Evolutionary conservation across 73 alveolate species (phyloP), one percentile per base, ranked within the genome.

Genomic region (Paramecium sonneborni): DNA sequence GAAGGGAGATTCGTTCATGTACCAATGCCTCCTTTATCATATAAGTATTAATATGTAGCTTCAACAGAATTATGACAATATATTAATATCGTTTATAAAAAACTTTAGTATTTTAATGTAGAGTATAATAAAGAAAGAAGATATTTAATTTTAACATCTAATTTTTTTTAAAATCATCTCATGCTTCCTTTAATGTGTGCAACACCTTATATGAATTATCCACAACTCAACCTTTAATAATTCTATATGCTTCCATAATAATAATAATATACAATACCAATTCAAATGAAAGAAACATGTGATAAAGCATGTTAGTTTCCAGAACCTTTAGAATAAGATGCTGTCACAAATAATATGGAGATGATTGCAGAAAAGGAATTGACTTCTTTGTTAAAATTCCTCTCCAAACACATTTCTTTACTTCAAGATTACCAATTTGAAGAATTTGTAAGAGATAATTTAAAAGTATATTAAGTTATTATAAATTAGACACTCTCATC

Each of bases 291-390:
- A 38, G 62, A 76, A 76, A 76, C 69, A n/a, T 12, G 28, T 43
- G 90, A 79, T 24, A n/a, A 79, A 12, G 90, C 76, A 18, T 79
- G 90, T n/a, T 43, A 79, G 28, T 79, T 32, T 44, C 90, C 90
- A 3, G 88, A 76, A 23, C 70, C 69, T 23, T 2, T 46, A 18
- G 76, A 30, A 21, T 21, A 74, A 32, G 21, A 74, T 21, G 41
- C 34, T 44, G 30, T 18, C 11, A 9, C n/a, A 10, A 41, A 28
- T 41, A 79, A 32, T 41, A 30, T 38, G 44, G 90, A 79, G 26
- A 62, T 38, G n/a, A 23, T 8, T 4, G 28, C 55, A 20, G 90
- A 43, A n/a, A 8, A 32, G 18, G 90, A 79, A 46, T 20, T 79
- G 41, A 46, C 48, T 12, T 21, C 15, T 38, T 32, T 79, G 38